Evolutionary conservation across 371 early-diverging fungal genomes (phyloP).

Genomic region (Mucor circinelloides): DNA sequence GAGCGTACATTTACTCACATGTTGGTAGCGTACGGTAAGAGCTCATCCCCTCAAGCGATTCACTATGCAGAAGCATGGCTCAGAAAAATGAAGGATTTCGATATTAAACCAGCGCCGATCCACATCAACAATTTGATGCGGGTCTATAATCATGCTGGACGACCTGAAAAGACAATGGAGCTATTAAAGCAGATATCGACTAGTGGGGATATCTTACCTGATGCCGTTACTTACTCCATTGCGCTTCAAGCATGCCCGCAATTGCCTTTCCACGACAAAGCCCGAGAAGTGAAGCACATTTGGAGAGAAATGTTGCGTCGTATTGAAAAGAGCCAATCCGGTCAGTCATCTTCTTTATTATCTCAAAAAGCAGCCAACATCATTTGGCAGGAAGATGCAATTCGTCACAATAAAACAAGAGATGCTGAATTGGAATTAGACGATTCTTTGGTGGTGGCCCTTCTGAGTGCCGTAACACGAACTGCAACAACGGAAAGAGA

Average conservation of each 20-base stretch:
- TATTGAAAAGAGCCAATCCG: constrained; percentile 5
- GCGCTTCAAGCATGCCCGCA: constrained; percentile 20
- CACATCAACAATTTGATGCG: constrained; percentile 36
- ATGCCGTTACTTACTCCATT: constrained; percentile 27
- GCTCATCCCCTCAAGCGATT: constrained; percentile 28
- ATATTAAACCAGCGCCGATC: constrained; percentile 20
- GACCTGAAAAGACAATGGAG: constrained; percentile 14
- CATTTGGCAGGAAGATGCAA: constrained; percentile 1
- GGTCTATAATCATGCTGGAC: constrained; percentile 22
- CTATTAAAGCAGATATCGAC: constrained; percentile 8
- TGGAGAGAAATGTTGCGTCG: constrained; percentile 26
- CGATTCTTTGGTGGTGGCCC: constrained; percentile 19
- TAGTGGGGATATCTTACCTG: constrained; percentile 13
- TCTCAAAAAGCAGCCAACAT: constrained; percentile 22
- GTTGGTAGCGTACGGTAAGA: constrained; percentile 22
- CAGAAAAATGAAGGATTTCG: constrained; percentile 21
- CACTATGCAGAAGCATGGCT: constrained; percentile 31
- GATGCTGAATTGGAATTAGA: constrained; percentile 23
- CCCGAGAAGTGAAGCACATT: constrained; percentile 10
- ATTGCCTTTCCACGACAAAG: background rate
- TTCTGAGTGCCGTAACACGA: constrained; percentile 27
- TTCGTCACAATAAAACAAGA: background rate
- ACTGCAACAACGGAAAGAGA: constrained; percentile 23
- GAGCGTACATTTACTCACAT: constrained; percentile 38
- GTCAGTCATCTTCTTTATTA: background rate